Evolutionary conservation across 257 asterid genomes (phyloP).

Genomic region (Solanum neorickii): DNA sequence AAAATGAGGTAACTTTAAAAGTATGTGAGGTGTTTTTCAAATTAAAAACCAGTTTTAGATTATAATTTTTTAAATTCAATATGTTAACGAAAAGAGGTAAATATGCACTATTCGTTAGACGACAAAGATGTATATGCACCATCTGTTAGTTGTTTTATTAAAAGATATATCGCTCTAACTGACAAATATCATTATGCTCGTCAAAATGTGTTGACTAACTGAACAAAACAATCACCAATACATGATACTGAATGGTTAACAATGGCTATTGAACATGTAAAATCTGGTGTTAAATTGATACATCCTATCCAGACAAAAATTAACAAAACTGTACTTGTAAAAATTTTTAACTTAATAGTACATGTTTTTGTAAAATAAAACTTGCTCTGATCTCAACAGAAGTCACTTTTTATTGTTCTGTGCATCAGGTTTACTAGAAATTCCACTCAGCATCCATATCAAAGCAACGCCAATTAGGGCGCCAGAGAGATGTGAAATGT

Average conservation of each 20-base stretch:
- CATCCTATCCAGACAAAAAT: neutral
- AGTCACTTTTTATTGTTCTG: neutral
- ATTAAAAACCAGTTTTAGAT: too few relatives aligned
- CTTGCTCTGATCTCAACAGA: neutral
- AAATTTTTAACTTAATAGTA: neutral
- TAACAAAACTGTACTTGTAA: neutral
- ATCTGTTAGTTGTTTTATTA: too few relatives aligned
- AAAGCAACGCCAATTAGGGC: slow-evolving; percentile 76
- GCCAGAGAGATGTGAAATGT: slow-evolving; percentile 92
- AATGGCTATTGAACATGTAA: neutral
- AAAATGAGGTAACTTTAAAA: neutral
- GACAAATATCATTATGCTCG: neutral
- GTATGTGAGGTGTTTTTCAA: neutral
- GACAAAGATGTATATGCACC: too few relatives aligned
- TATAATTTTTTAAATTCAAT: neutral
- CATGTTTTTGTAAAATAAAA: neutral
- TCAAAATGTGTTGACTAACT: neutral
- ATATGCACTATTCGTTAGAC: neutral
- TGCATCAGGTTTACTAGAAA: slow-evolving; percentile 24
- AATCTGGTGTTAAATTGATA: neutral
- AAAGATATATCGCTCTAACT: too few relatives aligned
- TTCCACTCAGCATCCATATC: slow-evolving; percentile 64
- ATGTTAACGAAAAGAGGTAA: neutral
- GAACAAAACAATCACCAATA: neutral
- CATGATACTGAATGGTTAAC: neutral